Evolutionary conservation across 148 eudicot genomes (phyloP).

Genomic region (Cornus kousa): DNA sequence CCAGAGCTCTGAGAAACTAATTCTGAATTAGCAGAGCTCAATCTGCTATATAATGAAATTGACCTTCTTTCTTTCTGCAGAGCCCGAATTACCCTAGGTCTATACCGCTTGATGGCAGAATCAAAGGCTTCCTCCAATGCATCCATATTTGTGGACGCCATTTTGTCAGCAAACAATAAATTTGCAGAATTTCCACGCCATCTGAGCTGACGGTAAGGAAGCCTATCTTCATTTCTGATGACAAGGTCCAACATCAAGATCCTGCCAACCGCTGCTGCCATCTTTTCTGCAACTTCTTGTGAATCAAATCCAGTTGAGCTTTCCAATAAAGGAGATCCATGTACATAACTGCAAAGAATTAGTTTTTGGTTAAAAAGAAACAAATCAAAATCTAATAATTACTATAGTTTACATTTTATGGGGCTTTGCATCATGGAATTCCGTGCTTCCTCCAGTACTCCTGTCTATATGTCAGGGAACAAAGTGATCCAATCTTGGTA

Average conservation of each 20-base stretch:
- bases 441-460: constrained; percentile 5
- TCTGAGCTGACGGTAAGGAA: constrained; percentile 84
- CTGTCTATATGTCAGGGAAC: constrained; percentile 5
- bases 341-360: constrained; percentile 74
- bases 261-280: constrained; percentile 84
- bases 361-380: not conserved
- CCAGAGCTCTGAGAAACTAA: constrained; percentile 54
- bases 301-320: constrained; percentile 69
- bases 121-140: constrained; percentile 75
- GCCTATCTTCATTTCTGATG: constrained; percentile 96
- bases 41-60: constrained; percentile 67
- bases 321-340: constrained; percentile 91
- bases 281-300: constrained; percentile 66
- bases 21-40: constrained; percentile 42
- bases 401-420: not conserved
- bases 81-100: constrained; percentile 60
- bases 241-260: constrained; percentile 90
- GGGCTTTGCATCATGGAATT: constrained; percentile 10
- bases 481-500: not conserved
- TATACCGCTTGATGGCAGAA: constrained; percentile 66
- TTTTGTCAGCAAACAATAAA: constrained; percentile 70
- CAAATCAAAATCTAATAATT: not conserved
- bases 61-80: constrained; percentile 77
- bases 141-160: constrained; percentile 51
- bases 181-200: constrained; percentile 99